Conservation (phyloP, 2,329 filamentous ascomycete species). For the Xylaria sp. region DNA sequence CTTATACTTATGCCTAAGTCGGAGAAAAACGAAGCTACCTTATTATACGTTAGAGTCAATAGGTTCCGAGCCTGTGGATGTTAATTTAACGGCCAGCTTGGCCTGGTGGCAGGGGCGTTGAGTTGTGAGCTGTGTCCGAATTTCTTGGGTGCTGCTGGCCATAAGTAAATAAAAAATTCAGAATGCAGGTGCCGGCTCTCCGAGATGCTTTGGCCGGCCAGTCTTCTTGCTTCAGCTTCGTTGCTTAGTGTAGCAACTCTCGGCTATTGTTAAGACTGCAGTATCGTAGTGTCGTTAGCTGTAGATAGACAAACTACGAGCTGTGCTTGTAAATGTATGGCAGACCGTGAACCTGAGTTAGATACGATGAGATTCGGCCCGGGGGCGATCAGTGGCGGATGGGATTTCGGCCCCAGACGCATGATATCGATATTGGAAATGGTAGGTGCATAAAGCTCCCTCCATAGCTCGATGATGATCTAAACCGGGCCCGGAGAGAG, state of each 20-base stretch:
- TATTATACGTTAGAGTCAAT: background rate
- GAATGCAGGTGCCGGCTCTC: background rate
- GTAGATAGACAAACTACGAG: no score
- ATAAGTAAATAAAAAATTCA: background rate
- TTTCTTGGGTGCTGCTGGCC: background rate
- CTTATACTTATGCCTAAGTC: background rate
- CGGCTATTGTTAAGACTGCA: background rate
- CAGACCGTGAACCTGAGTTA: background rate
- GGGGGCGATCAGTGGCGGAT: background rate
- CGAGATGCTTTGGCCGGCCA: background rate
- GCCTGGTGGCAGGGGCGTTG: background rate
- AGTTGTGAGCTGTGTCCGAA: background rate
- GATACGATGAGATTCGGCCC: background rate
- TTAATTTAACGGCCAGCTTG: background rate
- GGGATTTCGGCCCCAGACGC: background rate
- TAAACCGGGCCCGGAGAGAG: background rate
- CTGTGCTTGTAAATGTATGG: no score
- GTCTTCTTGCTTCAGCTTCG: background rate
- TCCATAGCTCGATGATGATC: background rate
- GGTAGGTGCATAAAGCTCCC: background rate
- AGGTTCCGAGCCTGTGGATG: background rate
- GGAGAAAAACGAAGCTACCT: background rate
- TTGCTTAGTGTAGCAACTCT: background rate
- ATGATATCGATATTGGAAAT: constrained; percentile 5
- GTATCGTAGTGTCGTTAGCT: no score